Conservation (phyloP, 441 rosid genomes). For the Gossypium schwendimanii region DNA sequence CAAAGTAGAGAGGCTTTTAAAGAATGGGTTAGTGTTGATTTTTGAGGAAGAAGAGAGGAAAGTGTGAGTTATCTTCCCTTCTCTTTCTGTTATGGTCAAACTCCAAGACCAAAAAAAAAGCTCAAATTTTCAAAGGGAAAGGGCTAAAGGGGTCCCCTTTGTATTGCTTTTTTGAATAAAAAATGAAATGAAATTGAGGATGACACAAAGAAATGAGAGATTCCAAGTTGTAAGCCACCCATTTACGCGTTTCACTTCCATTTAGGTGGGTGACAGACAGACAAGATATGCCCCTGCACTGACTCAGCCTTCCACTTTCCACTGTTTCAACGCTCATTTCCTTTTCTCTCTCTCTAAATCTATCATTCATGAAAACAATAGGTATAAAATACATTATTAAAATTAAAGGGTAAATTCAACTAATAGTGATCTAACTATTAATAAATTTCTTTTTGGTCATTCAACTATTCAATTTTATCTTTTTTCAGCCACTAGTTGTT, state of each 20-base stretch:
- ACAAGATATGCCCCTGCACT: conserved; percentile 19
- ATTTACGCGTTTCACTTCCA: conserved; percentile 19
- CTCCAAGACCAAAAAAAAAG: background rate
- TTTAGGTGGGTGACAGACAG: conserved; percentile 26
- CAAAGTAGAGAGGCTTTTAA: conserved; percentile 18
- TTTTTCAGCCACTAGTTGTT: no score
- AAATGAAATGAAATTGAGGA: background rate
- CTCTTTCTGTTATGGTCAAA: conserved; percentile 32
- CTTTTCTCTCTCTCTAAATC: background rate
- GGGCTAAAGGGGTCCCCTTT: background rate
- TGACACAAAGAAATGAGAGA: background rate
- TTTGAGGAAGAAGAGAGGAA: conserved; percentile 55
- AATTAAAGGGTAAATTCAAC: no score
- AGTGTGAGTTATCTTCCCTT: conserved; percentile 53
- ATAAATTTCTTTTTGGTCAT: no score
- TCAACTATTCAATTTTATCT: no score
- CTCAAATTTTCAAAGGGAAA: conserved; percentile 22
- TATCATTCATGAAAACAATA: no score
- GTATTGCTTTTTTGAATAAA: background rate
- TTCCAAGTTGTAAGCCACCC: conserved; percentile 11
- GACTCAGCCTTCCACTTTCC: conserved; percentile 30
- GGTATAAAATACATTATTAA: no score
- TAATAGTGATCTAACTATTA: no score
- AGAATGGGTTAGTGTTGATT: conserved; percentile 5
- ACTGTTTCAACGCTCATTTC: background rate